Conservation (phyloP, 2,329 filamentous ascomycete species). For the Penicillium janthinellum region DNA sequence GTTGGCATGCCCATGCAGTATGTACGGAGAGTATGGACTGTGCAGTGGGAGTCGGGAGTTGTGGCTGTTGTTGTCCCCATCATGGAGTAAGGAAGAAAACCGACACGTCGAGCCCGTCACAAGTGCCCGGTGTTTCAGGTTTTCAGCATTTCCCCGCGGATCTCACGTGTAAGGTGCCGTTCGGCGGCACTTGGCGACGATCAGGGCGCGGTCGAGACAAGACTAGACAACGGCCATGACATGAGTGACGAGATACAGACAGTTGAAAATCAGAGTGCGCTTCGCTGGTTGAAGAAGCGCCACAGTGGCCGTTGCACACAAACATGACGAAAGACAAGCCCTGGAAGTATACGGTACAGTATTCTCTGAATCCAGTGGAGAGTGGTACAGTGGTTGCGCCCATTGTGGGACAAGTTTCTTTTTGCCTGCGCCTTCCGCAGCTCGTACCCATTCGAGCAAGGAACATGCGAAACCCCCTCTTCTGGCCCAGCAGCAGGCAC, state of each 20-base stretch:
- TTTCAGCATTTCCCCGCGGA: conserved; percentile 23
- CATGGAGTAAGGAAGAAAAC: background rate
- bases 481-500: background rate
- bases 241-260: background rate
- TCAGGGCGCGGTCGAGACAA: conserved; percentile 10
- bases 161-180: conserved; percentile 25
- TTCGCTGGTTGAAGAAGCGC: conserved; percentile 15
- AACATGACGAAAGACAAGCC: background rate
- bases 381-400: conserved; percentile 10
- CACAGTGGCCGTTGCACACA: conserved; percentile 13
- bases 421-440: conserved; percentile 12
- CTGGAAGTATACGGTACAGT: background rate
- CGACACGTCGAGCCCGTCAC: conserved; percentile 8
- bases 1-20: background rate
- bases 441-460: conserved; percentile 18
- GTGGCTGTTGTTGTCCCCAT: background rate
- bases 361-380: conserved; percentile 5
- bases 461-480: conserved; percentile 15
- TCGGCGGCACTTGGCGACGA: conserved; percentile 26
- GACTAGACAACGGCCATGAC: background rate
- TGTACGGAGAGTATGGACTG: background rate
- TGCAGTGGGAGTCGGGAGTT: background rate
- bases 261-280: background rate
- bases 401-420: conserved; percentile 16
- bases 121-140: conserved; percentile 22